These are phyloP conservation scores for Grosmannia penicillata DNA, from an alignment of 2,329 filamentous ascomycete genomes.

Conservation along the genomic window DNA sequence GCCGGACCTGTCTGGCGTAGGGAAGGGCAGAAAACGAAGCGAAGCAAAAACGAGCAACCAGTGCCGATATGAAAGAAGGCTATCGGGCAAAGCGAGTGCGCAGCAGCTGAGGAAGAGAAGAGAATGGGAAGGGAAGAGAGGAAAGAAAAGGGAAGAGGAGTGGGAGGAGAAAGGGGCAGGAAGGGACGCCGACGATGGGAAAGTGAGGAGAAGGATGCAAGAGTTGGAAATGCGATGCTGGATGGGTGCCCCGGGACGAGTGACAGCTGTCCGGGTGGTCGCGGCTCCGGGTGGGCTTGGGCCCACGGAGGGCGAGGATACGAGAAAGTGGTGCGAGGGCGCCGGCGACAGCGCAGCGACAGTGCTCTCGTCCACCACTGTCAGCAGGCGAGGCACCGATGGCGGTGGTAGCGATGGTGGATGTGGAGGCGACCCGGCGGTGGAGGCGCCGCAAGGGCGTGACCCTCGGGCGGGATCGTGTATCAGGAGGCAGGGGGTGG, in stretches of 20 bases:
- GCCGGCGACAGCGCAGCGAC: too few species aligned
- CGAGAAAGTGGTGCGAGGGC: too few species aligned
- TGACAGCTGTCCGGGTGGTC: background rate
- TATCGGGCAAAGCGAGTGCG: constrained; percentile 37
- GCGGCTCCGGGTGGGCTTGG: background rate
- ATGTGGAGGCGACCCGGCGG: constrained; percentile 10
- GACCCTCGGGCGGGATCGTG: constrained; percentile 20
- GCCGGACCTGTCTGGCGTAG: constrained; percentile 35
- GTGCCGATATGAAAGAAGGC: constrained; percentile 35
- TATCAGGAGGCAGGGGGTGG: constrained; percentile 23
- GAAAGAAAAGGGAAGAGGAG: constrained; percentile 4
- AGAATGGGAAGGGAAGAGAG: constrained; percentile 14
- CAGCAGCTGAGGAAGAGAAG: constrained; percentile 25
- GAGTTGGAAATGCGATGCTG: background rate
- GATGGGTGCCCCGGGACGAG: too few species aligned
- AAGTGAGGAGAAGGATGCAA: constrained; percentile 2
- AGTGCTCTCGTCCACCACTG: too few species aligned
- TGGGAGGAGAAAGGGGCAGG: constrained; percentile 10
- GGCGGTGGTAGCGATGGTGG: constrained; percentile 4
- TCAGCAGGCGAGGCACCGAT: constrained; percentile 1
- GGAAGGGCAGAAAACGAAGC: constrained; percentile 13
- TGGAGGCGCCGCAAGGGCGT: constrained; percentile 23
- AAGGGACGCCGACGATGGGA: background rate
- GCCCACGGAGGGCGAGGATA: too few species aligned
- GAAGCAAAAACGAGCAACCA: constrained; percentile 17